A percentile compares a stretch with the other conserved stretches of the same genome.
Evolutionary conservation across 2,329 filamentous ascomycete genomes (phyloP).

Genomic region (Capronia epimyces): DNA sequence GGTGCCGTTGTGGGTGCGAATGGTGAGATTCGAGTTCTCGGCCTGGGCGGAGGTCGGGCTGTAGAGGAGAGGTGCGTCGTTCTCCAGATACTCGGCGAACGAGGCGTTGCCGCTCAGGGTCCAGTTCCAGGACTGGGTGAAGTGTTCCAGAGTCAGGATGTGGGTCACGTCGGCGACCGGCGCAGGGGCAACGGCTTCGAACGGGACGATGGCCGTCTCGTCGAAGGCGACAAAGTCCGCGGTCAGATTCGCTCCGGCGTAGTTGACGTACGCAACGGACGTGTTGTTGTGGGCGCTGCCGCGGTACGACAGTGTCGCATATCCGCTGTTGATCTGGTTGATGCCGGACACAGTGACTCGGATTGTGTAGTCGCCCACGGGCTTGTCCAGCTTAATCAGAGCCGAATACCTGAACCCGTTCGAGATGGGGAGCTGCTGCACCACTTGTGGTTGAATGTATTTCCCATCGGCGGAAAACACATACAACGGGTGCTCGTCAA

Average conservation of each 20-base stretch:
- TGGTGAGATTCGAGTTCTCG: conserved; percentile 43
- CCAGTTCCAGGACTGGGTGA: conserved; percentile 42
- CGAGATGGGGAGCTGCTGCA: conserved; percentile 34
- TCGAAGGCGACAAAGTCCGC: conserved; percentile 45
- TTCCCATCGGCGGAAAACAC: conserved; percentile 43
- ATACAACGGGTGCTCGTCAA: conserved; percentile 43
- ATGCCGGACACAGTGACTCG: conserved; percentile 48
- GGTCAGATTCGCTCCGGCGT: conserved; percentile 43
- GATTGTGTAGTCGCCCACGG: conserved; percentile 37
- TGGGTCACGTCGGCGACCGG: conserved; percentile 45
- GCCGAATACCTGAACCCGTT: conserved; percentile 41
- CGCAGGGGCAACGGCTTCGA: conserved; percentile 44
- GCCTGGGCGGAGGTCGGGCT: conserved; percentile 35
- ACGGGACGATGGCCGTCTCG: conserved; percentile 43
- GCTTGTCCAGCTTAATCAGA: conserved; percentile 39
- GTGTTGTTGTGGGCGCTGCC: conserved; percentile 46
- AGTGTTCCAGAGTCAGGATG: conserved; percentile 34
- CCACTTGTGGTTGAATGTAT: conserved; percentile 39
- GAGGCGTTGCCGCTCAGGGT: conserved; percentile 44
- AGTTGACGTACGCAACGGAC: conserved; percentile 49
- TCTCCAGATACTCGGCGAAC: conserved; percentile 38
- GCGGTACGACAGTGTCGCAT: no score
- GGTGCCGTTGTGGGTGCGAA: conserved; percentile 44
- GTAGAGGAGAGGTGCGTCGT: conserved; percentile 46
- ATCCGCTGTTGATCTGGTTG: conserved; percentile 53